Evolutionary conservation across 148 eudicot genomes (phyloP).

Genomic region (Rhododendron kiyosumense): DNA sequence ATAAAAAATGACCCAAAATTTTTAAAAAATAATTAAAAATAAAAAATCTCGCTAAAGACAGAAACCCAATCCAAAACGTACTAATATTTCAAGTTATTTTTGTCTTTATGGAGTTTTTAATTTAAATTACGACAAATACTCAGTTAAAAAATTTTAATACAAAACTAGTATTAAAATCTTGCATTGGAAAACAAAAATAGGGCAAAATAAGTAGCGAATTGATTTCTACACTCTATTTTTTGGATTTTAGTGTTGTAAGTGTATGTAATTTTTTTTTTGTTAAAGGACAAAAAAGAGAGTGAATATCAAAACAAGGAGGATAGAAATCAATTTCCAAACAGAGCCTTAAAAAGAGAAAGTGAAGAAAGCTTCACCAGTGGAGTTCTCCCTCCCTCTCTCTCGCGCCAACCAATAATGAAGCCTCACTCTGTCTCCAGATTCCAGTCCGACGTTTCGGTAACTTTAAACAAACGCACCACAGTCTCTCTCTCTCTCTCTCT

Average conservation of each 20-base stretch:
- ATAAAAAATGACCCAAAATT: not conserved
- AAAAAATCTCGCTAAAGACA: not conserved
- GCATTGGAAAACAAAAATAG: not conserved
- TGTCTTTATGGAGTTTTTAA: not conserved
- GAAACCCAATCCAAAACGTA: not conserved
- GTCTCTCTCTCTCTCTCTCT: not conserved
- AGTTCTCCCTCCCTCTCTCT: too few species aligned
- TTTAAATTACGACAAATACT: not conserved
- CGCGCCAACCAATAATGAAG: not conserved
- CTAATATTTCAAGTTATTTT: not conserved
- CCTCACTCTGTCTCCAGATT: not conserved
- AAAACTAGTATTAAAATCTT: not conserved
- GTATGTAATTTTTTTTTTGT: too few species aligned
- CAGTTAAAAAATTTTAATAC: not conserved
- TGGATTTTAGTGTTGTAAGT: too few species aligned
- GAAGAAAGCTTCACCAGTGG: not conserved
- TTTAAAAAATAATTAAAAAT: not conserved
- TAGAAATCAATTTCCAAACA: not conserved
- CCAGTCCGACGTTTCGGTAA: not conserved
- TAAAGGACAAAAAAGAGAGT: too few species aligned
- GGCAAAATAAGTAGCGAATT: too few species aligned
- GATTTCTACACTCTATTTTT: too few species aligned
- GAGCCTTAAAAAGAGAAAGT: not conserved
- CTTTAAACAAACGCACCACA: not conserved
- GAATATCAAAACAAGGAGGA: fast-evolving